Base-by-base conservation (phyloP, 2,329 filamentous ascomycete genomes). In the Macroventuria anomochaeta region DNA sequence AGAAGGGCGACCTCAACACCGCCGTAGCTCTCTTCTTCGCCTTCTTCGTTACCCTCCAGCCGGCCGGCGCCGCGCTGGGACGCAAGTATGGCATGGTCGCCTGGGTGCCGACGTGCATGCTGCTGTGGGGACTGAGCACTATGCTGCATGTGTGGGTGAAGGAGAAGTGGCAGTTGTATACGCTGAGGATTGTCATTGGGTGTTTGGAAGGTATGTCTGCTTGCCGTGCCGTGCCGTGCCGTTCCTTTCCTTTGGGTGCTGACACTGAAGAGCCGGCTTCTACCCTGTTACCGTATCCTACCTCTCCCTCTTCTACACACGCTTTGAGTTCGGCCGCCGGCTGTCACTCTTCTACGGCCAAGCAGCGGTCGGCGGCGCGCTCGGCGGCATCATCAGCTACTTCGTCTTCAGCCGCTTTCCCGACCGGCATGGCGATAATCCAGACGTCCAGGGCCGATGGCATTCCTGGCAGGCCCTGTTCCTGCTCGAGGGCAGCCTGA, bases 271-370 rank as follows among this genome's bases (percentile, higher is more conserved):
- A 74, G 80, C 82, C 41, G 83, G 83, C 3, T 85, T 86, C 63
- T 86, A 85, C 58, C 82, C 83, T 3, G 82, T 82, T 0, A 80
- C 81, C 2, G 81, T 85, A 13, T 78, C 79, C n/a, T 86, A 85
- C 58, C 76, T 86, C 23, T 82, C 81, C 15, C 73, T 83, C 44
- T 85, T 85, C 66, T 85, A 85, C 61, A 82, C 81, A 4, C 78
- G 81, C 37, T 85, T 79, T 67, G 83, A 85, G 58, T 83, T 85
- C 53, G 83, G 77, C 3, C 75, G 77, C 13, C 76, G 83, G 1
- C 68, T 85, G 15, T 81, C 77, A 3, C 68, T 84, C 33, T 85
- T 85, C 63, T 85, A 83, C 58, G 82, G 83, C 7, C 81, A 84
- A 65, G 81, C 80, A 50, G 82, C 82, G 2, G 75, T 85, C 7